phyloP scores from a whole-genome alignment of 495 filamentous ascomycete genomes.

The Margaritispora aquatica region DNA sequence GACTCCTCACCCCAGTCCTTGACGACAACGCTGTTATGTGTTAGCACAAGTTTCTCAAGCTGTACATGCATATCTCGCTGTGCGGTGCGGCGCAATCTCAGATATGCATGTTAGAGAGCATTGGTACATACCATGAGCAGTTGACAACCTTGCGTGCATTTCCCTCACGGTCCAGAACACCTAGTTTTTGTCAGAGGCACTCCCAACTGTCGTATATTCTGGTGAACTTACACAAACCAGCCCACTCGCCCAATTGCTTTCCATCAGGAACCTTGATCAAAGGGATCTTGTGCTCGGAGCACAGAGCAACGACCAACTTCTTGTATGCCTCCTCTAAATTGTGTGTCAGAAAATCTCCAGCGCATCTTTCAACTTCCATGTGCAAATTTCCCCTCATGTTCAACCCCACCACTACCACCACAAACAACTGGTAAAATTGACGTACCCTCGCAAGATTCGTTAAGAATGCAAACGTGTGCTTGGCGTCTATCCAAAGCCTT shows the following conservation, averaged over 20 bases:
- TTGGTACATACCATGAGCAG: too few relatives aligned
- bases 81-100: too few relatives aligned
- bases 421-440: background rate
- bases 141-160: slow-evolving; percentile 99
- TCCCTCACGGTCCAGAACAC: slow-evolving; percentile 96
- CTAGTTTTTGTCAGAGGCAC: slow-evolving; percentile 36
- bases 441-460: slow-evolving; percentile 72
- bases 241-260: slow-evolving; percentile 99
- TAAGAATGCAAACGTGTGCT: slow-evolving; percentile 99
- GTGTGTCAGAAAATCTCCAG: background rate
- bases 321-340: slow-evolving; percentile 96
- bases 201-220: background rate
- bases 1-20: slow-evolving; percentile 99
- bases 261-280: slow-evolving; percentile 99
- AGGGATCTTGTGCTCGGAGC: slow-evolving; percentile 98
- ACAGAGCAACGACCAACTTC: slow-evolving; percentile 97
- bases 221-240: slow-evolving; percentile 92
- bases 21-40: slow-evolving; percentile 97
- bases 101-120: too few relatives aligned
- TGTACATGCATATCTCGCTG: too few relatives aligned
- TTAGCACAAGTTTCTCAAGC: too few relatives aligned
- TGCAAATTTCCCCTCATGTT: background rate
- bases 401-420: background rate
- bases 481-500: slow-evolving; percentile 97
- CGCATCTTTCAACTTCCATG: background rate